phyloP scores from a whole-genome alignment of 2,329 filamentous ascomycete genomes.

The Pseudofabraea citricarpa region DNA sequence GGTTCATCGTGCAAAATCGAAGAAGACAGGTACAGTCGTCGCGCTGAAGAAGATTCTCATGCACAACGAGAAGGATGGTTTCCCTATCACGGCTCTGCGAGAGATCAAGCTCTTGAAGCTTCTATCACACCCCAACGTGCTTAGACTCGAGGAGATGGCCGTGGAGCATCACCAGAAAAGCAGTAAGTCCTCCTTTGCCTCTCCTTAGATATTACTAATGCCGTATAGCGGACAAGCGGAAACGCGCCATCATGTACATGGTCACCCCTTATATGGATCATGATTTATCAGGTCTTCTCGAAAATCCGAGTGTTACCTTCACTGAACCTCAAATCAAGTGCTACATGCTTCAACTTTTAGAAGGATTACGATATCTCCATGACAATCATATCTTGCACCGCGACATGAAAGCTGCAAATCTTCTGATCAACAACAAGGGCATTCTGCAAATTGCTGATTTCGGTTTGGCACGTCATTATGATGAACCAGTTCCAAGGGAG shows the following conservation, averaged over 20 bases:
- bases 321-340: slow-evolving; percentile 93
- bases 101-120: slow-evolving; percentile 98
- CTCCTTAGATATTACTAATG: too few species aligned
- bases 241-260: slow-evolving; percentile 93
- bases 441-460: slow-evolving; percentile 97
- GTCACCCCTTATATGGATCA: slow-evolving; percentile 99
- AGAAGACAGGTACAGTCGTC: slow-evolving; percentile 68
- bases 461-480: slow-evolving; percentile 87
- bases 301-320: slow-evolving; percentile 87
- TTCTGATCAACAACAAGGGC: slow-evolving; percentile 91
- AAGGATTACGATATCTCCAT: slow-evolving; percentile 87
- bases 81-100: slow-evolving; percentile 95
- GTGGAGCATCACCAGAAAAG: slow-evolving; percentile 64
- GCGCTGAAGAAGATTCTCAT: slow-evolving; percentile 98
- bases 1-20: slow-evolving; percentile 83
- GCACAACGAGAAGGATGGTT: slow-evolving; percentile 99
- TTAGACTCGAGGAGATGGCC: slow-evolving; percentile 91
- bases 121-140: slow-evolving; percentile 83
- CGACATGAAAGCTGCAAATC: slow-evolving; percentile 98
- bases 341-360: slow-evolving; percentile 89
- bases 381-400: slow-evolving; percentile 86
- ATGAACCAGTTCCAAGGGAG: slow-evolving; percentile 72
- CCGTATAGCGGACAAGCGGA: slow-evolving; percentile 74
- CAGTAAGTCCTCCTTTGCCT: slow-evolving; percentile 3
- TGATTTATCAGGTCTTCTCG: slow-evolving; percentile 92